A percentile compares a stretch with the other conserved stretches of the same genome.
phyloP scores from a whole-genome alignment of 148 eudicot species.

The Dysphania ambrosioides region DNA sequence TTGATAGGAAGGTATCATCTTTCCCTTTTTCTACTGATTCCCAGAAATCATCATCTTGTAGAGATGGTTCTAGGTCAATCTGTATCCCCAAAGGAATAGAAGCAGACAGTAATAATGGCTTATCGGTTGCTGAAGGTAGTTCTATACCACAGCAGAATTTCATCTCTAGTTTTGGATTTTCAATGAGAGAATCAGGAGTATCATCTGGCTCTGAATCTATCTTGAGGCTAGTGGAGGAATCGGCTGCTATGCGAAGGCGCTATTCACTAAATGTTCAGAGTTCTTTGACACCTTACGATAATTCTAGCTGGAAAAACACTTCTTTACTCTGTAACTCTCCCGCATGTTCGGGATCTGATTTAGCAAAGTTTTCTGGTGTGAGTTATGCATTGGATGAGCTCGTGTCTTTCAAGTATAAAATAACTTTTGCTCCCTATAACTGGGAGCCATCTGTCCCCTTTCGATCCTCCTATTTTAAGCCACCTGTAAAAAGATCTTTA shows the following conservation, averaged over 20 bases:
- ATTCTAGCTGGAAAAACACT: conserved; percentile 33
- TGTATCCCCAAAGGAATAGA: conserved; percentile 27
- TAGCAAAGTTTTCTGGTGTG: conserved; percentile 23
- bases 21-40: conserved; percentile 24
- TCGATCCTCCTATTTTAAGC: conserved; percentile 49
- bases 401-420: conserved; percentile 27
- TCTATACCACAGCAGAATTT: conserved; percentile 23
- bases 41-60: conserved; percentile 25
- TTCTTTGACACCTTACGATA: conserved; percentile 19
- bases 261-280: conserved; percentile 30
- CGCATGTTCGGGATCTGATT: conserved; percentile 36
- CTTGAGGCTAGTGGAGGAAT: conserved; percentile 38
- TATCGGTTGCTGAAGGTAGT: conserved; percentile 26
- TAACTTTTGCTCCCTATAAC: conserved; percentile 41
- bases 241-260: conserved; percentile 33
- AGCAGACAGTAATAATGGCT: conserved; percentile 27
- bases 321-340: conserved; percentile 38
- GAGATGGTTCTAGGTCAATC: conserved; percentile 29
- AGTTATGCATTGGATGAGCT: conserved; percentile 31
- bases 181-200: conserved; percentile 23
- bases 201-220: conserved; percentile 25
- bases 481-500: conserved; percentile 43
- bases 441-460: conserved; percentile 94
- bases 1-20: conserved; percentile 28
- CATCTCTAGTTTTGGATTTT: conserved; percentile 18